These are phyloP conservation scores for Penicillium decumbens DNA, from an alignment of 2,329 filamentous ascomycete species.

Conservation along the genomic window DNA sequence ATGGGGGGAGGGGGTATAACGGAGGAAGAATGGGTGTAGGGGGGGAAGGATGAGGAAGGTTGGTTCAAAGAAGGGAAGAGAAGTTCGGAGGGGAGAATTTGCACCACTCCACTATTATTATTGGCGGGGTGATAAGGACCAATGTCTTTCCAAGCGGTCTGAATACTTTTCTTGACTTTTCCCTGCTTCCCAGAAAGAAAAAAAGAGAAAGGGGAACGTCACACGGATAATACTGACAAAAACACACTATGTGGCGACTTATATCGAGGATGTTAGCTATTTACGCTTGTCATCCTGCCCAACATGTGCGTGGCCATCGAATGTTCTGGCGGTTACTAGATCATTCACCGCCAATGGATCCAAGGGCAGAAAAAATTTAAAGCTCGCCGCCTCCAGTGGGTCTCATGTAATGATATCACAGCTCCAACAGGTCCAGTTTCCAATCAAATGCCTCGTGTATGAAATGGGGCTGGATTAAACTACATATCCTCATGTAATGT, in stretches of 20 bases:
- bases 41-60: conserved; percentile 22
- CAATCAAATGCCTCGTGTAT: not conserved
- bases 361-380: conserved; percentile 24
- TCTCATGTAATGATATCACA: conserved; percentile 4
- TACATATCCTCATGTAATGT: not conserved
- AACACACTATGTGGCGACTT: not conserved
- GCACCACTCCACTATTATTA: conserved; percentile 37
- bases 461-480: not conserved
- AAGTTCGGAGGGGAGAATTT: conserved; percentile 37
- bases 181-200: not conserved
- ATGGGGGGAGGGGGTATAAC: conserved; percentile 8
- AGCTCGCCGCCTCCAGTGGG: conserved; percentile 5
- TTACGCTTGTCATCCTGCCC: conserved; percentile 14
- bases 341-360: conserved; percentile 24
- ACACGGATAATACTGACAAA: not conserved
- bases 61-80: conserved; percentile 18
- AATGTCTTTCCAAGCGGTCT: conserved; percentile 22
- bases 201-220: not conserved
- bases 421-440: not conserved
- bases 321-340: conserved; percentile 40
- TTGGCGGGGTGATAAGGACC: conserved; percentile 25
- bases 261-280: conserved; percentile 4
- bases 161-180: not conserved
- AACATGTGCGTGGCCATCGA: conserved; percentile 27
- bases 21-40: conserved; percentile 16